Evolutionary conservation across 2,329 filamentous ascomycete species (phyloP), one percentile per base, ranked within the genome.

Genomic region (Botrytis squamosa): DNA sequence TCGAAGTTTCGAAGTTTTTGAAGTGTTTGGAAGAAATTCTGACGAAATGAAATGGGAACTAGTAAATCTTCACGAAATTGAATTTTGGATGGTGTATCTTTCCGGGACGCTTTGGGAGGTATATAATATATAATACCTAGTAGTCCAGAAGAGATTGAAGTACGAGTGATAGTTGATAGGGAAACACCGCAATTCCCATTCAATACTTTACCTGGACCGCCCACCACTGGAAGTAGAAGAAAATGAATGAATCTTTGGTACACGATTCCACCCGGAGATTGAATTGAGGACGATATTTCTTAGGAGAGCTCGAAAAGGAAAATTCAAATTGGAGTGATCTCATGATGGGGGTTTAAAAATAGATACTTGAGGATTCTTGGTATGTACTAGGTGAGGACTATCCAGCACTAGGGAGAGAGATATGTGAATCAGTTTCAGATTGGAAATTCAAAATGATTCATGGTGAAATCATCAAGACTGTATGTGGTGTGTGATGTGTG

Each of bases 361-460:
- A 55, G 62, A 29, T 33, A 29, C 3, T 4, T 57, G 52, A 29
- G n/a, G 7, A 57, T 29, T 57, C 14, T 29, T 8, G 29, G 12
- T n/a, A 3, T 14, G 46, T 12, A 25, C 46, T 25, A 49, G 46
- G 25, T 52, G 49, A 52, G 49, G 29, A 29, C 29, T 29, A 29
- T 29, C 29, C 29, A 29, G 22, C 6, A n/a, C 49, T 52, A 52
- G 49, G 49, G 49, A 52, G 25, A 25, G 1, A 7, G 5, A 12
- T 20, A 9, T 65, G 33, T 65, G 63, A 65, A 49, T 36, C 63
- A 65, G 63, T 46, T 49, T 46, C 60, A 63, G 52, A 55, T 64
- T 59, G 49, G 67, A 70, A 55, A 55, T 42, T 70, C 69, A 64
- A 46, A 64, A 29, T 63, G 63, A 64, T 65, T 63, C n/a, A 60